phyloP scores from a whole-genome alignment of 257 asterid genomes.

The Petunia secreta region DNA sequence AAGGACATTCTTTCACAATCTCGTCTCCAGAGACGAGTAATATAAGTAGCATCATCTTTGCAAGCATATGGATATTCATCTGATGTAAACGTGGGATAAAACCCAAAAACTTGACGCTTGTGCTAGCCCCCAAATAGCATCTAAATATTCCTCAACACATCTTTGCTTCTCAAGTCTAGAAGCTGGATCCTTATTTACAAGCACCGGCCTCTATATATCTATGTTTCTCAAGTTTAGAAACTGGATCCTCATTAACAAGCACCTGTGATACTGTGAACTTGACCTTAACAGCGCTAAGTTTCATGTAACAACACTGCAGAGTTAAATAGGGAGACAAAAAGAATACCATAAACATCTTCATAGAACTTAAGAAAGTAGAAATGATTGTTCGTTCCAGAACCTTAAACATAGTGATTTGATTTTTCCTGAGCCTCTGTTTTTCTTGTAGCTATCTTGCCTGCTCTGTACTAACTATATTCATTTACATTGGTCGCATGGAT shows the following conservation, averaged over 20 bases:
- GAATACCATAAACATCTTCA: neutral
- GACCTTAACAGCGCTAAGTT: neutral
- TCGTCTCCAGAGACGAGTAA: too few species aligned
- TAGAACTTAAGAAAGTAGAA: neutral
- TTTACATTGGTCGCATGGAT: neutral
- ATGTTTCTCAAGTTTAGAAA: too few species aligned
- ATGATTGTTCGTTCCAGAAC: neutral
- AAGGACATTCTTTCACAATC: too few species aligned
- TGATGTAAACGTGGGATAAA: too few species aligned
- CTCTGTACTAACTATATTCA: neutral
- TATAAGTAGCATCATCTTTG: too few species aligned
- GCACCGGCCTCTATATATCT: too few species aligned
- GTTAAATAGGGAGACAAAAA: neutral
- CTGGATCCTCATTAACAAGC: neutral
- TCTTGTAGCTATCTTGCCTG: neutral
- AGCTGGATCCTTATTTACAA: too few species aligned
- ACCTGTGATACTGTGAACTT: neutral
- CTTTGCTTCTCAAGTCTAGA: too few species aligned
- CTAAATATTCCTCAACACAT: too few species aligned
- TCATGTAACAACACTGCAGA: neutral
- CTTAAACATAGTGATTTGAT: neutral
- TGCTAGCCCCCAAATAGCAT: too few species aligned
- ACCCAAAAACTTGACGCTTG: too few species aligned
- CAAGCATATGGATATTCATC: too few species aligned
- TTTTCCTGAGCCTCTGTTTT: neutral